Percentiles rank a stretch among this genome's conserved stretches.
Conservation (phyloP, 1,284 basidiomycete species). For the Tausonia pullulans region DNA sequence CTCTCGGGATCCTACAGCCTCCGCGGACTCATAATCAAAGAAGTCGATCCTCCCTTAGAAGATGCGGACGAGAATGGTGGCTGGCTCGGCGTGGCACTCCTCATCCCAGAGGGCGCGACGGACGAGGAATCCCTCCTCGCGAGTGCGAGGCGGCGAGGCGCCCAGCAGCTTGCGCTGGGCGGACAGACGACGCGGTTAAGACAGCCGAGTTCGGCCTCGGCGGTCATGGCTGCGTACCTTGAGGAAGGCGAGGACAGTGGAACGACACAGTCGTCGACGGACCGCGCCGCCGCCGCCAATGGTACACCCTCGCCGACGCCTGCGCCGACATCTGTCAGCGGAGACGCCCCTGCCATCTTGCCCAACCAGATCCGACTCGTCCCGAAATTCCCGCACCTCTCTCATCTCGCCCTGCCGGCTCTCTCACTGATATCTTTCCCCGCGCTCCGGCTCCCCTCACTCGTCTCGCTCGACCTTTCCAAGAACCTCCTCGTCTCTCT, state of each 20-base stretch:
- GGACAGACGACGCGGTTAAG: not conserved
- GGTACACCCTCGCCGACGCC: too few species aligned
- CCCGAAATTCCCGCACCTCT: conserved; percentile 8
- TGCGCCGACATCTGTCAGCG: too few species aligned
- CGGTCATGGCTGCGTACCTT: not conserved
- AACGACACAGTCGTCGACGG: too few species aligned
- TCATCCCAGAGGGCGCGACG: too few species aligned
- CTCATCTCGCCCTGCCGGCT: conserved; percentile 6
- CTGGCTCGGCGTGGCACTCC: conserved; percentile 1
- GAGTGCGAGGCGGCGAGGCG: too few species aligned
- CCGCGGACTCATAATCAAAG: conserved; percentile 5
- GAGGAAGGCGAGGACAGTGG: conserved; percentile 10
- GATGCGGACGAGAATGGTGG: conserved; percentile 5
- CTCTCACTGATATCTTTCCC: conserved; percentile 12
- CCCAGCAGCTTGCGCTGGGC: not conserved
- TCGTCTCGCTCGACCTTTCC: conserved; percentile 16
- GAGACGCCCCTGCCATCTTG: too few species aligned
- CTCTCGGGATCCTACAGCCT: conserved; percentile 11
- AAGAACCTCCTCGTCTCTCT: conserved; percentile 13
- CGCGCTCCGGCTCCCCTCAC: conserved; percentile 3
- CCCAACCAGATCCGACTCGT: too few species aligned
- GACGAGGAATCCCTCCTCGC: too few species aligned
- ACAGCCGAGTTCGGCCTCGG: conserved; percentile 4
- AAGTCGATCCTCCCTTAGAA: conserved; percentile 6
- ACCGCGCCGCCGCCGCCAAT: too few species aligned